These are phyloP conservation scores for Trichothecium sympodiale DNA, from an alignment of 2,329 filamentous ascomycete genomes.

Conservation along the genomic window DNA sequence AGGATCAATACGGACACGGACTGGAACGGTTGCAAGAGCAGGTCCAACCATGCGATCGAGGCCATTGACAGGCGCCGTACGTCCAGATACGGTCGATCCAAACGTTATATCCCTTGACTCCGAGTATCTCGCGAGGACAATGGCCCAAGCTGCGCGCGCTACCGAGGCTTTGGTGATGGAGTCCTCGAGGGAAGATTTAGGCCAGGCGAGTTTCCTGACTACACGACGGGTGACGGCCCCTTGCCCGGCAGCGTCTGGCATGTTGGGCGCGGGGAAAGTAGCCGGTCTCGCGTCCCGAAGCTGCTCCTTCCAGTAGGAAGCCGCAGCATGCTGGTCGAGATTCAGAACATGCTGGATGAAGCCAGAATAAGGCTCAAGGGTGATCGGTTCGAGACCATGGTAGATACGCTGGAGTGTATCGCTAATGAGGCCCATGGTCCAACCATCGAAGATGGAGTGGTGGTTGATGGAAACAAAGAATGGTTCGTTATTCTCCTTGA, in stretches of 20 bases:
- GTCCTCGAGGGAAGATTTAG: neutral
- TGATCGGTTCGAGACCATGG: constrained; percentile 11
- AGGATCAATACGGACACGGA: constrained; percentile 1
- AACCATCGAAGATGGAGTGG: constrained; percentile 12
- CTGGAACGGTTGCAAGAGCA: neutral
- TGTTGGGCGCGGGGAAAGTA: constrained; percentile 9
- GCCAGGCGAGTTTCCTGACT: constrained; percentile 15
- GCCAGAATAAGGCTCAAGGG: constrained; percentile 19
- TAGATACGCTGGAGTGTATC: constrained; percentile 2
- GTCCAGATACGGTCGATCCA: constrained; percentile 12
- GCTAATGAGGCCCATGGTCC: constrained; percentile 5
- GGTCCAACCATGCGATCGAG: constrained; percentile 7
- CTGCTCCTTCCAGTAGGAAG: constrained; percentile 7
- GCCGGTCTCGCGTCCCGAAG: constrained; percentile 5
- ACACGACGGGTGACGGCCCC: neutral
- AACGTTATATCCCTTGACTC: constrained; percentile 12
- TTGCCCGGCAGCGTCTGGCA: constrained; percentile 17
- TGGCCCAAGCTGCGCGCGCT: constrained; percentile 17
- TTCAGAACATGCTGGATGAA: constrained; percentile 26
- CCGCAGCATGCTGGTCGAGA: constrained; percentile 1
- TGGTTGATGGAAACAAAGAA: constrained; percentile 3
- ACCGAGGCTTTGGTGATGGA: constrained; percentile 10
- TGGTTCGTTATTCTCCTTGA: constrained; percentile 1
- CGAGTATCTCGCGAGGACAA: constrained; percentile 10
- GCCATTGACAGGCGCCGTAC: constrained; percentile 9